Evolutionary conservation across 768 basidiomycete genomes (phyloP), one percentile per base, ranked within the genome.

Genomic region (Sporobolomyces pararoseus): DNA sequence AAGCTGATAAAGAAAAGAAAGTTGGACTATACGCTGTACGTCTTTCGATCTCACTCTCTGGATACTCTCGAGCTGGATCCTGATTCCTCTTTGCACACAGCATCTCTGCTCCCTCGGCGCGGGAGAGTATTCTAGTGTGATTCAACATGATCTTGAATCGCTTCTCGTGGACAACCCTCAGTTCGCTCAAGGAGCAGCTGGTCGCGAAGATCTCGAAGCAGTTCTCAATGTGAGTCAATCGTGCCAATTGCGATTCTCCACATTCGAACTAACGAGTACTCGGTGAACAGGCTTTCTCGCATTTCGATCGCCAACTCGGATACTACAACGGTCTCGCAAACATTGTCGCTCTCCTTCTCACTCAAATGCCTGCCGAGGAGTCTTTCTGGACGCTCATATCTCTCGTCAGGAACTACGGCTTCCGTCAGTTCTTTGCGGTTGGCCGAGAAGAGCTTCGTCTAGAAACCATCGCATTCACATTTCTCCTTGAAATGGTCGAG

Each of bases 331-430:
- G 65, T 6, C 51, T 73, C 27, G 54, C 35, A 14, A 32, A 49
- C 35, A 35, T 69, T 46, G 65, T 44, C 29, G 68, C 49, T 16
- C 50, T 66, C 19, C 55, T 73, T 21, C 61, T 73, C 46, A 27
- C 61, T 4, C 68, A 69, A 27, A 58, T 69, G 50, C 54, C 59
- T 0, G 71, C 64, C 29, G 54, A 66, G 37, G 29, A 51, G 2
- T 60, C 68, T 7, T 73, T 73, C 61, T 63, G 34, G 44, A 64
- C 55, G 3, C 60, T 73, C 29, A 17, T 57, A 23, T 47, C 68
- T 25, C 68, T 73, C 61, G 60, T 66, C 44, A 34, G 32, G 42
- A 63, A 49, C 31, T 64, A 66, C 50, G 44, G 51, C 19, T 63
- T 73, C 31, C 50, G 60, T 4, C 42, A 57, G 29, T 70, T 53